Evolutionary conservation across 208 protist genomes (phyloP).

Genomic region (Acanthamoeba royreba): DNA sequence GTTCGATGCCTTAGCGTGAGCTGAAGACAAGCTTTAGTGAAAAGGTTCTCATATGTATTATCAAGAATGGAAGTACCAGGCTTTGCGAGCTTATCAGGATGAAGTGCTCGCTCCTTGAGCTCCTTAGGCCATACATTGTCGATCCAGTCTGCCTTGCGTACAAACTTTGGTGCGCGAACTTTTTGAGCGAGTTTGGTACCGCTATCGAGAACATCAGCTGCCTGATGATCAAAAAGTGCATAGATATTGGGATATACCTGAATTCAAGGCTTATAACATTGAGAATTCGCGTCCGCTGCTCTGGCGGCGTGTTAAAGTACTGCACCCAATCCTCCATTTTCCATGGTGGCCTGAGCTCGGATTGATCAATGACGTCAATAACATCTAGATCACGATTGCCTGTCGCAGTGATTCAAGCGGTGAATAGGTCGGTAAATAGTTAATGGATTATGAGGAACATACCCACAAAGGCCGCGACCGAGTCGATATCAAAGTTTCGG

Average conservation of each 20-base stretch:
- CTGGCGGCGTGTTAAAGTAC: conserved; percentile 47
- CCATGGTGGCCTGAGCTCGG: neutral
- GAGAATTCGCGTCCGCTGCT: conserved; percentile 9
- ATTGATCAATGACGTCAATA: conserved; percentile 57
- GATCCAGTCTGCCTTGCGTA: conserved; percentile 56
- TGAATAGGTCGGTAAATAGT: neutral
- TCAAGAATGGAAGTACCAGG: too few species aligned
- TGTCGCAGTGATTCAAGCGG: neutral
- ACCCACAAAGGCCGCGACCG: neutral
- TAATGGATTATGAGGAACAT: neutral
- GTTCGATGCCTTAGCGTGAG: neutral
- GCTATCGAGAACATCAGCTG: neutral
- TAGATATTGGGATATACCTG: too few species aligned
- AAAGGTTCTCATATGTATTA: too few species aligned
- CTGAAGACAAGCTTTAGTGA: too few species aligned
- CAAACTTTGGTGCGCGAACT: conserved; percentile 51
- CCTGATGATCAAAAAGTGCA: too few species aligned
- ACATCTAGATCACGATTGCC: conserved; percentile 28
- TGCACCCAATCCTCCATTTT: conserved; percentile 49
- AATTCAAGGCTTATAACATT: conserved; percentile 70
- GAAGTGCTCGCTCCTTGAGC: neutral
- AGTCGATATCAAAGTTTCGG: neutral
- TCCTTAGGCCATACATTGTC: conserved; percentile 53
- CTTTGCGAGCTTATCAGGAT: neutral
- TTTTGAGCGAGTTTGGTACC: conserved; percentile 9